These are phyloP conservation scores for Sporothrix phasma DNA, from an alignment of 2,329 filamentous ascomycete genomes.

Conservation along the genomic window DNA sequence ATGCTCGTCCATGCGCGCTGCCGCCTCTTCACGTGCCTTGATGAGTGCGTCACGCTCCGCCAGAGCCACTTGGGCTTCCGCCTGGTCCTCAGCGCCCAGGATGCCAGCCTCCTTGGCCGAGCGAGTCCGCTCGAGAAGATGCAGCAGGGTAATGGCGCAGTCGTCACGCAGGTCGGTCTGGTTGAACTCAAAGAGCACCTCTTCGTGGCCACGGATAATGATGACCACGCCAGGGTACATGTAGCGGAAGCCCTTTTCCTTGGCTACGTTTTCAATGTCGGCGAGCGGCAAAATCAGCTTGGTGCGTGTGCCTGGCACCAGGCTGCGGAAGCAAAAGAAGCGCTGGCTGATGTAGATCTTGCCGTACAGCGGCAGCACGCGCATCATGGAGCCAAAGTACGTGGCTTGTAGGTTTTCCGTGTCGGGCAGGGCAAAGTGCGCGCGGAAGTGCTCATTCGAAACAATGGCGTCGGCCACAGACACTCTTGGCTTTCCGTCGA, in stretches of 20 bases:
- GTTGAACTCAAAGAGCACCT: conserved; percentile 91
- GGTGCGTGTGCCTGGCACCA: conserved; percentile 79
- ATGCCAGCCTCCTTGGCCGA: conserved; percentile 61
- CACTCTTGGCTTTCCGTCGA: conserved; percentile 31
- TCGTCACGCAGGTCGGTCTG: conserved; percentile 73
- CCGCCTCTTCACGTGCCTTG: conserved; percentile 51
- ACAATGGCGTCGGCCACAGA: conserved; percentile 55
- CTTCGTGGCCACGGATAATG: conserved; percentile 89
- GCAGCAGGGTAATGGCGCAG: conserved; percentile 71
- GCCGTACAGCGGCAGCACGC: conserved; percentile 83
- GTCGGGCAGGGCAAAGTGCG: conserved; percentile 80
- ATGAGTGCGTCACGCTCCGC: conserved; percentile 74
- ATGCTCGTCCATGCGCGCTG: conserved; percentile 36
- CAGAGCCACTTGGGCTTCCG: conserved; percentile 63
- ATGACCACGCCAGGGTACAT: conserved; percentile 84
- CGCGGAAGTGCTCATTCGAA: conserved; percentile 71
- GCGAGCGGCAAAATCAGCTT: conserved; percentile 86
- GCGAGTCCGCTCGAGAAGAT: conserved; percentile 61
- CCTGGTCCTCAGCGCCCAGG: conserved; percentile 57
- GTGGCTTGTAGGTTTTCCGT: conserved; percentile 77
- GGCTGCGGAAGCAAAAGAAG: conserved; percentile 84
- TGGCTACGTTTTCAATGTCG: conserved; percentile 86
- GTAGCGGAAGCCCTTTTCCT: conserved; percentile 89
- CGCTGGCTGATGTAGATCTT: conserved; percentile 90
- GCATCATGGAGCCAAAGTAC: conserved; percentile 86